Percentiles rank a stretch among this genome's conserved stretches.
Evolutionary conservation across 176 grass and related monocot species (phyloP).

Genomic region (Thinopyrum elongatum): DNA sequence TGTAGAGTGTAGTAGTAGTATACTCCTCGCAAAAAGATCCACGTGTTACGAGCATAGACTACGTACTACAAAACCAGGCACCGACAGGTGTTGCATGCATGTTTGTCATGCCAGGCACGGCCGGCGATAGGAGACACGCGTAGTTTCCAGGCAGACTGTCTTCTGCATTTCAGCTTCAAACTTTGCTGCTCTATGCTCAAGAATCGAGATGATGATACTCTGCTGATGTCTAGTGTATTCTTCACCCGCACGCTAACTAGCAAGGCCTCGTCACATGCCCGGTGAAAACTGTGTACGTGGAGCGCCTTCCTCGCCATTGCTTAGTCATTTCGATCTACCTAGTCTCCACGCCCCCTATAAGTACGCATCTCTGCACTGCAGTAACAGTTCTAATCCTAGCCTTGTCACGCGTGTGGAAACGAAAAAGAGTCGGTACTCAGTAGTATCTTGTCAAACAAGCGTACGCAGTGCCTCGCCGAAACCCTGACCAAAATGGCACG

Average conservation of each 20-base stretch:
- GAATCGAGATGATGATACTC: too few relatives aligned
- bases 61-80: background rate
- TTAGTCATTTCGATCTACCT: background rate
- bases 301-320: background rate
- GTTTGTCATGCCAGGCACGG: background rate
- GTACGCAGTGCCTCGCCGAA: background rate
- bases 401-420: too few relatives aligned
- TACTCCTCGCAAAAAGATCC: background rate
- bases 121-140: background rate
- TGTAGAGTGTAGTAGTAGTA: background rate
- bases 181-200: background rate
- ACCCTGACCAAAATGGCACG: background rate
- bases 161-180: too few relatives aligned
- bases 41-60: background rate
- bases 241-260: too few relatives aligned
- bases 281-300: background rate
- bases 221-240: too few relatives aligned
- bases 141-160: background rate
- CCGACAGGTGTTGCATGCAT: background rate
- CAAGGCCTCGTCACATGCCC: too few relatives aligned
- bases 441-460: too few relatives aligned
- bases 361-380: too few relatives aligned
- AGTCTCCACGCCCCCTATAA: too few relatives aligned
- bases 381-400: too few relatives aligned
- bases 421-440: too few relatives aligned